phyloP scores from a whole-genome alignment of 495 filamentous ascomycete genomes.

The Aspergillus nidulans region DNA sequence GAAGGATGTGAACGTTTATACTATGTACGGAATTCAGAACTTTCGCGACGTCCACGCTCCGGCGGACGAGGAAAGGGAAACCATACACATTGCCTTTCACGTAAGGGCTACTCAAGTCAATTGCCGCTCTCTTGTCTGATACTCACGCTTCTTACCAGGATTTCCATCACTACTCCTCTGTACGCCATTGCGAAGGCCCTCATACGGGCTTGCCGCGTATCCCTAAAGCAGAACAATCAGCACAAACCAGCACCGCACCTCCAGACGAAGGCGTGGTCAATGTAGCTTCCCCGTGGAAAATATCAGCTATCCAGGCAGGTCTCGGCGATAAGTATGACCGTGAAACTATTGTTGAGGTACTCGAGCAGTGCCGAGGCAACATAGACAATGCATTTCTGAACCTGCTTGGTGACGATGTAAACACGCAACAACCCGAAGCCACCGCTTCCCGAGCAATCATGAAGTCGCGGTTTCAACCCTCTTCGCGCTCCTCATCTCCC shows the following conservation, averaged over 20 bases:
- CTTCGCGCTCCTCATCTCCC: conserved; percentile 42
- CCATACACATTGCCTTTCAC: conserved; percentile 67
- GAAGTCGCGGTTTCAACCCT: conserved; percentile 35
- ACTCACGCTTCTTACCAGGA: conserved; percentile 11
- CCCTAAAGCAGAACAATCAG: conserved; percentile 18
- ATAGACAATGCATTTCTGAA: conserved; percentile 56
- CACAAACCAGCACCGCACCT: conserved; percentile 12
- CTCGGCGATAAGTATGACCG: conserved; percentile 54
- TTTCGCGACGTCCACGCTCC: conserved; percentile 47
- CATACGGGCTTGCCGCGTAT: conserved; percentile 54
- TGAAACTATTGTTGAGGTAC: conserved; percentile 50
- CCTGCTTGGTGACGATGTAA: conserved; percentile 49
- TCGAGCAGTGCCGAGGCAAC: conserved; percentile 58
- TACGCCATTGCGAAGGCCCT: conserved; percentile 57
- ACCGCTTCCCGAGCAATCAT: conserved; percentile 24
- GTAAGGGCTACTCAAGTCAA: conserved; percentile 39
- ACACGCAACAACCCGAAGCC: conserved; percentile 23
- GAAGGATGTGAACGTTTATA: conserved; percentile 62
- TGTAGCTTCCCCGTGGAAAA: conserved; percentile 54
- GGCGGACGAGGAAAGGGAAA: conserved; percentile 36
- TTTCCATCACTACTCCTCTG: conserved; percentile 74
- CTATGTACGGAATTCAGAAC: conserved; percentile 40
- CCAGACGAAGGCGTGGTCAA: conserved; percentile 14
- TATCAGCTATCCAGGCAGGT: conserved; percentile 53
- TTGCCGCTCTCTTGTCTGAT: background rate